Evolutionary conservation across 257 asterid species (phyloP).

Genomic region (Schizonepeta tenuifolia): DNA sequence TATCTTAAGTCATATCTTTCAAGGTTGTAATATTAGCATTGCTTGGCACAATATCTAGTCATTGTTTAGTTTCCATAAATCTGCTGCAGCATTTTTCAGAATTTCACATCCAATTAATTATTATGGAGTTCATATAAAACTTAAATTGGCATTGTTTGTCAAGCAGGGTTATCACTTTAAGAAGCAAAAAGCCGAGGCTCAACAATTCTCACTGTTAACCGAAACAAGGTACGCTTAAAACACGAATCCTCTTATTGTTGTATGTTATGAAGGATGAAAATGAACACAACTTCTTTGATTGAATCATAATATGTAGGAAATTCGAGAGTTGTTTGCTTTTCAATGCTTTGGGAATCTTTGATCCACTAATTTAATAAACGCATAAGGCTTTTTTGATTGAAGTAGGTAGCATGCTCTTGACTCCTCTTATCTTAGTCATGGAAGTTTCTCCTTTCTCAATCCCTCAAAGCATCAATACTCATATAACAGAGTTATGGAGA

Average conservation of each 20-base stretch:
- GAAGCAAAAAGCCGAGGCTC: constrained; percentile 46
- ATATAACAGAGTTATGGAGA: too few relatives aligned
- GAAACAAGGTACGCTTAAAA: constrained; percentile 69
- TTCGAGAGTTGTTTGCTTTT: background rate
- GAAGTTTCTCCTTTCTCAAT: constrained; percentile 5
- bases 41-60: background rate
- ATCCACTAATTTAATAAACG: background rate
- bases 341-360: background rate
- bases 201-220: constrained; percentile 54
- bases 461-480: background rate
- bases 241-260: background rate
- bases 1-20: too few relatives aligned
- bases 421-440: background rate
- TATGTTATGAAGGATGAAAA: constrained; percentile 4
- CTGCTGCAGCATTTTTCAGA: constrained; percentile 22
- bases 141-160: constrained; percentile 42
- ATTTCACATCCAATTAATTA: constrained; percentile 21
- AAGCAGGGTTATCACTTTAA: constrained; percentile 50
- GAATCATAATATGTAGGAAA: background rate
- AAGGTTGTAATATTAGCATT: background rate
- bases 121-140: constrained; percentile 16
- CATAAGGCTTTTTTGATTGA: background rate
- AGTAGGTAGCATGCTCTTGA: constrained; percentile 1
- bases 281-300: constrained; percentile 15
- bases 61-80: background rate